Evolutionary conservation across 306 rosid genomes (phyloP), one percentile per base, ranked within the genome.

Genomic region (Trichosanthes cucumerina): DNA sequence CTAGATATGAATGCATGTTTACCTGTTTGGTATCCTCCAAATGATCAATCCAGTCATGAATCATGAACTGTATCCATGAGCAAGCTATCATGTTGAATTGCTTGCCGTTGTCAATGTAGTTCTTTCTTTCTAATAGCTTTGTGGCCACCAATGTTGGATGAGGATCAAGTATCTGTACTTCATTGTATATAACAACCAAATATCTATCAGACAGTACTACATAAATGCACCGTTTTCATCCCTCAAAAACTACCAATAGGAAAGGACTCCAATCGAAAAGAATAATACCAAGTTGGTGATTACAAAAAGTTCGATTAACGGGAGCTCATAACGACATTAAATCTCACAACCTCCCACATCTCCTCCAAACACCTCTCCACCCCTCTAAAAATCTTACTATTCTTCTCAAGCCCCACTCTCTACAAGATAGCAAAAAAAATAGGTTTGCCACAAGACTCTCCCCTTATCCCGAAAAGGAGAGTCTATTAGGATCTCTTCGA

Each of bases 21-120:
- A 79, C 97, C 87, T 90, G 92, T 72, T 88, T 68, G 33, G 91
- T 92, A 80, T 90, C 97, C 84, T 89, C 97, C 77, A 92, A 83
- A 83, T 90, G 96, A 66, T 92, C 92, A 49, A 87, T 81, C 97
- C 97, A 92, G 77, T 90, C 97, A 84, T 92, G 97, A 77, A 92
- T 83, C 97, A 92, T 90, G 81, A 92, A 88, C 62, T 92, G 97
- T 62, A 90, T 78, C 97, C 97, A 90, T 11, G 92, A 89, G 70
- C 91, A 81, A 41, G 93, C 96, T 58, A 92, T 89, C 89, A 92
- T 82, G 86, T 89, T 90, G 90, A 92, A 89, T 62, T 92, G 97
- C 58, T 90, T 85, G 79, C 90, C 96, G 9, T 80, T 47, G 64
- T 89, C 96, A 23, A 60, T 80, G 82, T 82, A 92, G n/a, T 76